Evolutionary conservation across 2,329 filamentous ascomycete species (phyloP), one percentile per base, ranked within the genome.

Genomic region (Exophiala lecanii-corni): DNA sequence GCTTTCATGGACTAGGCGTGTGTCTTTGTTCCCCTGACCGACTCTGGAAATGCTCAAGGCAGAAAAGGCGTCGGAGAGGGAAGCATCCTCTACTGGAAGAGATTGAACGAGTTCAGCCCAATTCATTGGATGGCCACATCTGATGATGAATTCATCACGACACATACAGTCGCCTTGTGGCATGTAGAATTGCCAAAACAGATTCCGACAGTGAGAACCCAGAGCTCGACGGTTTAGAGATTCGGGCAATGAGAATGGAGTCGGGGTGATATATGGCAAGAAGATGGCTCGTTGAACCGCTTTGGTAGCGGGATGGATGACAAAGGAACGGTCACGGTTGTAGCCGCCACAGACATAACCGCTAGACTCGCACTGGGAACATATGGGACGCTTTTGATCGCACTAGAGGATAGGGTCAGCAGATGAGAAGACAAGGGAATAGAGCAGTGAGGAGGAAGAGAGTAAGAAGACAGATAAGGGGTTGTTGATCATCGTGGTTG

Each of bases 271-370:
- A 35, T 43, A 37, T 30, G 46, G 46, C 13, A 54, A 31, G 36
- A 50, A 54, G 35, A 50, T 33, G 31, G 50, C 50, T 12, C 44
- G 37, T 36, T 44, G 32, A n/a, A 48, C 52, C 4, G 37, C 36
- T 31, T 54, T 52, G 30, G 37, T 54, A 26, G 52, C 47, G 19
- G 52, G 52, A 43, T 55, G 52, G 16, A 47, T 39, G 58, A 84
- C 80, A 61, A 84, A 84, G 43, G 82, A 73, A 12, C 73, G 74
- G 56, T 81, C 73, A 28, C 75, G 68, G 56, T 80, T 73, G 59
- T 84, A 84, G 28, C 80, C 80, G 35, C 72, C 73, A 54, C 80
- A 84, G 44, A 71, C 60, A 33, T 77, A 68, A 16, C 76, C 75
- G 53, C 72, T 75, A 53, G 73, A 69, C 43, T 70, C 64, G 58